These are phyloP conservation scores for Parascedosporium putredinis DNA, from an alignment of 2,329 filamentous ascomycete species.

Conservation along the genomic window DNA sequence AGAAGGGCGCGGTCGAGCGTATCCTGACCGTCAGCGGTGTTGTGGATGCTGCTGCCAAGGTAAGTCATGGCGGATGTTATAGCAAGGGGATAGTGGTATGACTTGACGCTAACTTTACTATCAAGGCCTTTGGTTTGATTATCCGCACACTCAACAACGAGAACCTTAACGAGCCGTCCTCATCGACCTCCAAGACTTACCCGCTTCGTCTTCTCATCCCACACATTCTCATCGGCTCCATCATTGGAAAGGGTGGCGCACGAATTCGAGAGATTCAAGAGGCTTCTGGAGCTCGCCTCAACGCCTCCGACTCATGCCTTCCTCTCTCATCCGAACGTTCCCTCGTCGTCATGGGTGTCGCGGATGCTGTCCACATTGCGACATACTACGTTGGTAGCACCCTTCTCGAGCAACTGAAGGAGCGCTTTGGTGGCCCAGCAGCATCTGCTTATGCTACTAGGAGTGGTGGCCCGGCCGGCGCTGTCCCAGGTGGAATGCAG, in stretches of 20 bases:
- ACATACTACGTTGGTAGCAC: slow-evolving; percentile 98
- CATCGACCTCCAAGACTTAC: slow-evolving; percentile 91
- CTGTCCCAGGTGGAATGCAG: slow-evolving; percentile 95
- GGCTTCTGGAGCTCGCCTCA: slow-evolving; percentile 88
- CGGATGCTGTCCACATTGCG: slow-evolving; percentile 96
- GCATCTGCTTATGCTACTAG: slow-evolving; percentile 97
- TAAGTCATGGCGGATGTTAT: slow-evolving; percentile 27
- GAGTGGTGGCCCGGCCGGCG: slow-evolving; percentile 84
- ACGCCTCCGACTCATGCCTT: slow-evolving; percentile 89
- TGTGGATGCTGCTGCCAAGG: slow-evolving; percentile 94
- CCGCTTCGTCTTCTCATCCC: slow-evolving; percentile 90
- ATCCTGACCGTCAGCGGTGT: slow-evolving; percentile 95
- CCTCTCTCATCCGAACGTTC: slow-evolving; percentile 94
- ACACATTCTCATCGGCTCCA: slow-evolving; percentile 94
- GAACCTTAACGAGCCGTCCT: slow-evolving; percentile 77
- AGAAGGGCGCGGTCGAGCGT: slow-evolving; percentile 91
- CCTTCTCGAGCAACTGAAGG: slow-evolving; percentile 92
- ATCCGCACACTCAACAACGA: slow-evolving; percentile 98
- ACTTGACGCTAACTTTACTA: slow-evolving; percentile 16
- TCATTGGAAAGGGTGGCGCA: slow-evolving; percentile 94
- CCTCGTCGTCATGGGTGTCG: slow-evolving; percentile 94
- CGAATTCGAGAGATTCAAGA: slow-evolving; percentile 98
- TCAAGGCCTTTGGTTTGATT: slow-evolving; percentile 96
- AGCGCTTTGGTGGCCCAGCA: slow-evolving; percentile 88
- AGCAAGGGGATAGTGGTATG: not conserved